Evolutionary conservation across 2,329 filamentous ascomycete species (phyloP).

Genomic region (Aspergillus aculeatinus): DNA sequence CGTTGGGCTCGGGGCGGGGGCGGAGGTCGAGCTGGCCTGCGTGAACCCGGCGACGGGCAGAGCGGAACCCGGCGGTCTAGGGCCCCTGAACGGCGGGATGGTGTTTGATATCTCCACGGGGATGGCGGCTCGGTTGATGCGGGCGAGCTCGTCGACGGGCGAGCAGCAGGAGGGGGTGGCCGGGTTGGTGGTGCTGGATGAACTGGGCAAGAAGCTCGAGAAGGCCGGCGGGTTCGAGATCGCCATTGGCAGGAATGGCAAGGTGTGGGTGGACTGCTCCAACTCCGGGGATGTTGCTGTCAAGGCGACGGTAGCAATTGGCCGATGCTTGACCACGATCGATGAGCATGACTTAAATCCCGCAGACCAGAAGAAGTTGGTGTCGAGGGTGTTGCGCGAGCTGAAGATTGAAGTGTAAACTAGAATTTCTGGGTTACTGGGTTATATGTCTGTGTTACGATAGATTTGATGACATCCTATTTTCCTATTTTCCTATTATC

Average conservation of each 20-base stretch:
- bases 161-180: constrained; percentile 51
- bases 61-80: constrained; percentile 80
- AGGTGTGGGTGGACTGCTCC: constrained; percentile 80
- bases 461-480: neutral
- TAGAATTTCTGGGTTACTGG: neutral
- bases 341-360: constrained; percentile 59
- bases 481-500: too few species aligned
- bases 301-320: constrained; percentile 73
- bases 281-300: constrained; percentile 56
- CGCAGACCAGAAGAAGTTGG: constrained; percentile 48
- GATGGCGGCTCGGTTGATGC: constrained; percentile 73
- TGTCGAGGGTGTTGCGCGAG: constrained; percentile 44
- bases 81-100: constrained; percentile 81
- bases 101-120: constrained; percentile 75
- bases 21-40: constrained; percentile 88
- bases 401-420: constrained; percentile 33
- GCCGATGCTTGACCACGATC: constrained; percentile 72
- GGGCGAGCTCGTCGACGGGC: constrained; percentile 42
- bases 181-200: constrained; percentile 72
- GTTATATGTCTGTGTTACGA: neutral
- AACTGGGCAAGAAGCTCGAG: constrained; percentile 71
- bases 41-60: constrained; percentile 84
- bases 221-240: constrained; percentile 73
- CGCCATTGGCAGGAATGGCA: constrained; percentile 88
- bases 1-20: constrained; percentile 75